Evolutionary conservation across 192 early-diverging fungal species (phyloP).

Genomic region (Umbelopsis vinacea): DNA sequence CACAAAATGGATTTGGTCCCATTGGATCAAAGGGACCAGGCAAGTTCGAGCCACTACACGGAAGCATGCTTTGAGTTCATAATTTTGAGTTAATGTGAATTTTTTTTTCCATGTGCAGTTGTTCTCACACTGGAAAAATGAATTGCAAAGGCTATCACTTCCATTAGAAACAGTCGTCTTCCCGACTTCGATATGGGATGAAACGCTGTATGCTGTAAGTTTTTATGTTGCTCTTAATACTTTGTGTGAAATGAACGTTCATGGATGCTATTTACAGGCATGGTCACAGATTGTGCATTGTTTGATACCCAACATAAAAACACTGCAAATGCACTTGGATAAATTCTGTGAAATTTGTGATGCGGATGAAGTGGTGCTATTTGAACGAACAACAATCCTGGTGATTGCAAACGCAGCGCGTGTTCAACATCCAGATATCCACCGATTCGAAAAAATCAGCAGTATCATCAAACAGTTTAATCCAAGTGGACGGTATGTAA

Average conservation of each 20-base stretch:
- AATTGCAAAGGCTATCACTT: slow-evolving; percentile 67
- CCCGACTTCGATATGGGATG: slow-evolving; percentile 89
- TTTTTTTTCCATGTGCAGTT: neutral
- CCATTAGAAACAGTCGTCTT: slow-evolving; percentile 75
- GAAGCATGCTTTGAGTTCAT: too few relatives aligned
- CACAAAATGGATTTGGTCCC: slow-evolving; percentile 99
- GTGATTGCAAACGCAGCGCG: slow-evolving; percentile 84
- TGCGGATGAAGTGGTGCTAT: slow-evolving; percentile 93
- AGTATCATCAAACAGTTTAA: slow-evolving; percentile 96
- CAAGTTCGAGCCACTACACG: slow-evolving; percentile 30
- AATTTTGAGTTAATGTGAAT: too few relatives aligned
- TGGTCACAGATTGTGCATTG: slow-evolving; percentile 98
- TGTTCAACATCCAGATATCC: slow-evolving; percentile 64
- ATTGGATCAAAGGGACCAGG: slow-evolving; percentile 69
- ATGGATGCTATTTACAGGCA: slow-evolving; percentile 54
- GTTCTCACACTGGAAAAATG: slow-evolving; percentile 33
- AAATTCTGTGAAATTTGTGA: slow-evolving; percentile 86
- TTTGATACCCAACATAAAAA: slow-evolving; percentile 90
- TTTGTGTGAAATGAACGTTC: too few relatives aligned
- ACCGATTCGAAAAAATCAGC: slow-evolving; percentile 89
- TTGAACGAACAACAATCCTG: slow-evolving; percentile 94
- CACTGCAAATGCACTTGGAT: slow-evolving; percentile 77
- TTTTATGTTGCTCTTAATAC: neutral
- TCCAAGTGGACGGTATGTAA: slow-evolving; percentile 67
- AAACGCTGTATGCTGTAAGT: slow-evolving; percentile 80